phyloP scores from a whole-genome alignment of 1,284 basidiomycete species.

The Cerrena zonata region DNA sequence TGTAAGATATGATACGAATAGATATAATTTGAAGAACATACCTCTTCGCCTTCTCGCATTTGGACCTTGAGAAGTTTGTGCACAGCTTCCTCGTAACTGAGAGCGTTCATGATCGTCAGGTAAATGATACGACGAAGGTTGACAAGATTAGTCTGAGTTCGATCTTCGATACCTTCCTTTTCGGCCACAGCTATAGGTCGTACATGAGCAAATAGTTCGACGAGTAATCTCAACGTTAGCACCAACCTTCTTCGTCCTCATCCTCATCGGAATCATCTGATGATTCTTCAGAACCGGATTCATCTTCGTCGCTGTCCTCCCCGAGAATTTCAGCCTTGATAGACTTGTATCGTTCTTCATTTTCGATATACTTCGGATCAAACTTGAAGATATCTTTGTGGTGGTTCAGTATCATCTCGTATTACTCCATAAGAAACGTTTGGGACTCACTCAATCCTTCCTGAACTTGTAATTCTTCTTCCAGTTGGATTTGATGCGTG shows the following conservation, averaged over 20 bases:
- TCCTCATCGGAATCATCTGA: slow-evolving; percentile 61
- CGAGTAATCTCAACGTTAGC: too few relatives aligned
- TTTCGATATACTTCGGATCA: slow-evolving; percentile 83
- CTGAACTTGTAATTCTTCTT: slow-evolving; percentile 89
- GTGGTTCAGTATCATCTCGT: slow-evolving; percentile 10
- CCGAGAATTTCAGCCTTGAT: slow-evolving; percentile 95
- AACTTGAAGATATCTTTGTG: slow-evolving; percentile 89
- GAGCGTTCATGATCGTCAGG: slow-evolving; percentile 95
- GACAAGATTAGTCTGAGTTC: slow-evolving; percentile 91
- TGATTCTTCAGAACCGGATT: slow-evolving; percentile 54
- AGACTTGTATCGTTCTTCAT: slow-evolving; percentile 87
- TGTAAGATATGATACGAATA: slow-evolving; percentile 8
- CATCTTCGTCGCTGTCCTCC: slow-evolving; percentile 72
- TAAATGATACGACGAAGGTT: slow-evolving; percentile 94
- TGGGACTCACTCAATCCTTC: slow-evolving; percentile 80
- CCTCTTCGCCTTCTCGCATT: slow-evolving; percentile 88
- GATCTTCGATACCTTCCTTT: slow-evolving; percentile 88
- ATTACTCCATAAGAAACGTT: background rate
- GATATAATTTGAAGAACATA: slow-evolving; percentile 30
- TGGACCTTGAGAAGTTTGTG: slow-evolving; percentile 96
- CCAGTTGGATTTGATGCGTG: slow-evolving; percentile 86
- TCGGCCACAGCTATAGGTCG: slow-evolving; percentile 60
- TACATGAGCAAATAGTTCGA: too few relatives aligned
- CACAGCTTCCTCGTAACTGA: slow-evolving; percentile 97
- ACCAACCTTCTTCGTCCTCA: slow-evolving; percentile 58